phyloP scores from a whole-genome alignment of 2,329 filamentous ascomycete genomes.

The Penicillium sp. region DNA sequence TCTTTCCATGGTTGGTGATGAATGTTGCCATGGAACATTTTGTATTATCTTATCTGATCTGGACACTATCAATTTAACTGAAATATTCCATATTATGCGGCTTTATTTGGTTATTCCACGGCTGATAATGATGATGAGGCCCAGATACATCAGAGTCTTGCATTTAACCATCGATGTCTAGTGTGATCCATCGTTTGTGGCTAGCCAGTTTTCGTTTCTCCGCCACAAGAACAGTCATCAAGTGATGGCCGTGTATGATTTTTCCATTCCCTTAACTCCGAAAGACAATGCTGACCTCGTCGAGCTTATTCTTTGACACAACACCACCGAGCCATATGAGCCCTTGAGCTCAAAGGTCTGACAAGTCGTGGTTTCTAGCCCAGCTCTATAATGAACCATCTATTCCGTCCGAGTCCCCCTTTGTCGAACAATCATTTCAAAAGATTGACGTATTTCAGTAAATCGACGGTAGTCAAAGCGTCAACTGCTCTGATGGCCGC shows the following conservation, averaged over 20 bases:
- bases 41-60: neutral
- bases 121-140: too few relatives aligned
- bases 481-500: constrained; percentile 27
- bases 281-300: neutral
- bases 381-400: neutral
- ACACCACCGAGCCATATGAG: neutral
- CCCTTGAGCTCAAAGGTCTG: neutral
- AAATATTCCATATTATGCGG: neutral
- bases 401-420: neutral
- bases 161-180: neutral
- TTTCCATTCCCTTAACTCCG: too few relatives aligned
- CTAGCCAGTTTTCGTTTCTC: neutral
- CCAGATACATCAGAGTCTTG: too few relatives aligned
- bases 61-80: neutral
- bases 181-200: too few relatives aligned
- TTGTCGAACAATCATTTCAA: neutral
- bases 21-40: neutral
- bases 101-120: too few relatives aligned
- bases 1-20: neutral
- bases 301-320: neutral
- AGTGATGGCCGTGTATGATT: neutral
- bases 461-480: constrained; percentile 20
- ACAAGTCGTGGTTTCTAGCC: neutral
- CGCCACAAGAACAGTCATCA: neutral
- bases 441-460: constrained; percentile 25